Evolutionary conservation across 345 rosid genomes (phyloP).

Genomic region (Lumnitzera littorea): DNA sequence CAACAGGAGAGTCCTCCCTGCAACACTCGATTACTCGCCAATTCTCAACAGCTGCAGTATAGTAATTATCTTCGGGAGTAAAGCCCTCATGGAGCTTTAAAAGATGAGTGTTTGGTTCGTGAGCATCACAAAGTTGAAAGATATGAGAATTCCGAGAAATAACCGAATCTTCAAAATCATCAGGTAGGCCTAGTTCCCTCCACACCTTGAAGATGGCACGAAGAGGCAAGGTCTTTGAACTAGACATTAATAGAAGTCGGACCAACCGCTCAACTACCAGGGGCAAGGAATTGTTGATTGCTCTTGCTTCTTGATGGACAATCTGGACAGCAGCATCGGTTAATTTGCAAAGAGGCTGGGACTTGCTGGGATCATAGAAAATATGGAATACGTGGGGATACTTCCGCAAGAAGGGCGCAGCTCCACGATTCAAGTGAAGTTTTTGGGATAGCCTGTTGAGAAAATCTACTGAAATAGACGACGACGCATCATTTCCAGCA

Average conservation of each 20-base stretch:
- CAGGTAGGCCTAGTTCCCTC: conserved; percentile 93
- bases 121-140: conserved; percentile 45
- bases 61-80: conserved; percentile 12
- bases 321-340: conserved; percentile 48
- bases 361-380: conserved; percentile 45
- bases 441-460: conserved; percentile 74
- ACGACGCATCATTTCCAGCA: conserved; percentile 33
- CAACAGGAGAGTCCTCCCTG: conserved; percentile 38
- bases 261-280: conserved; percentile 51
- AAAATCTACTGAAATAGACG: conserved; percentile 63
- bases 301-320: conserved; percentile 50
- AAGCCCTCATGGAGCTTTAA: conserved; percentile 43
- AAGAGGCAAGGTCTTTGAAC: conserved; percentile 63
- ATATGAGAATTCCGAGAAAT: conserved; percentile 43
- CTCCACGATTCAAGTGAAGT: conserved; percentile 80
- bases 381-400: conserved; percentile 75
- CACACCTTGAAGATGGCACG: conserved; percentile 86
- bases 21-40: conserved; percentile 79
- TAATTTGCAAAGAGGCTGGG: conserved; percentile 55
- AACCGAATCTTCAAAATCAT: conserved; percentile 87
- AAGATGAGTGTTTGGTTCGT: conserved; percentile 65
- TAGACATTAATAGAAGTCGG: conserved; percentile 58
- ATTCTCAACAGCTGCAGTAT: conserved; percentile 60
- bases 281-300: conserved; percentile 35
- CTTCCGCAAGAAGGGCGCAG: conserved; percentile 61